Evolutionary conservation across 2,329 filamentous ascomycete genomes (phyloP), one percentile per base, ranked within the genome.

Genomic region (Pseudohalonectria lignicola): DNA sequence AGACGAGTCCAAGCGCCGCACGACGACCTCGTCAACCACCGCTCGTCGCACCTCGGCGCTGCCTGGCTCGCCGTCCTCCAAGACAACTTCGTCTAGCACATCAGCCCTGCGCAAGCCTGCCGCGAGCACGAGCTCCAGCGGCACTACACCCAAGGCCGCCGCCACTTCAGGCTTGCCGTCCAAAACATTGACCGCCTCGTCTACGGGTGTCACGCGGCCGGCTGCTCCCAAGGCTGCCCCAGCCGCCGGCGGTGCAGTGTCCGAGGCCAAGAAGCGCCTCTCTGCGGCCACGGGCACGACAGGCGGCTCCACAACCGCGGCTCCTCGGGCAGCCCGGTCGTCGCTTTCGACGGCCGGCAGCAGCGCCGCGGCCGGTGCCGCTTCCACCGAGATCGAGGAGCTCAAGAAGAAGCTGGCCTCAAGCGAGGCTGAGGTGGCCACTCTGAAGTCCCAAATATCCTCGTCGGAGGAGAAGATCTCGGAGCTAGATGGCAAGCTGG

Each of bases 401-500:
- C 62, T 81, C 31, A 79, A 75, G 59, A 54, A 62, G 7, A 77
- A 78, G 55, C 61, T 81, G 17, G 61, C 64, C 4, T 65, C 72
- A 23, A 75, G 72, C 44, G 74, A 79, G 49, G 54, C 64, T 6
- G 71, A 77, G 49, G 69, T 79, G 9, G 64, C 70, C 39, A 56
- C 67, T 11, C 64, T 80, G 21, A 75, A 73, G 53, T 60, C 63
- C 5, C 69, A 79, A 47, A 66, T 80, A 35, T 58, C 66, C 41
- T 56, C 66, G 8, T 74, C 71, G 1, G 62, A 77, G 49, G 67
- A 67, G 36, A 77, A 70, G 48, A 63, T 79, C 39, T 51, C 64
- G 2, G 65, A 73, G 45, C 62, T 79, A 16, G 66, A 63, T 39
- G 66, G 71, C 35, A 65, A 74, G 54, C 57, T 71, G 23, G 59